These are phyloP conservation scores for Arabidopsis arenosa DNA, from an alignment of 345 rosid genomes.

Conservation along the genomic window DNA sequence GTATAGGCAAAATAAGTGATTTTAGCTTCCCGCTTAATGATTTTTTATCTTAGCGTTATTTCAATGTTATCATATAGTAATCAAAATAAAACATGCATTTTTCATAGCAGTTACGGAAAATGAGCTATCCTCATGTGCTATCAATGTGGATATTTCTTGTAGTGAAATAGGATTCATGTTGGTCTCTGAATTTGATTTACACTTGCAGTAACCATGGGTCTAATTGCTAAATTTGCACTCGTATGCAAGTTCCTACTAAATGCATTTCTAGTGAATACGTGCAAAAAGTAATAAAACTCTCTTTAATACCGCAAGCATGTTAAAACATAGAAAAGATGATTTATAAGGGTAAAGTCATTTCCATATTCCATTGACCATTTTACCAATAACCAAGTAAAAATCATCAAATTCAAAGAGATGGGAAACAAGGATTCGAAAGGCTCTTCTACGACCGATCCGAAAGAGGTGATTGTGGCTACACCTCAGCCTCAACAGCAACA, in stretches of 20 bases:
- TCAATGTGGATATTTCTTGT: too few relatives aligned
- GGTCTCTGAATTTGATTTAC: not conserved
- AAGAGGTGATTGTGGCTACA: not conserved
- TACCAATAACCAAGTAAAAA: not conserved
- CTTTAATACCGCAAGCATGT: constrained; percentile 1
- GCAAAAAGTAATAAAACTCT: not conserved
- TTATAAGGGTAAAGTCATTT: too few relatives aligned
- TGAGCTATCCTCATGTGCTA: too few relatives aligned
- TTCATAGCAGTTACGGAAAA: too few relatives aligned
- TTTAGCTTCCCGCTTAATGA: too few relatives aligned
- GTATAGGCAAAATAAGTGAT: too few relatives aligned
- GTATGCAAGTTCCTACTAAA: not conserved
- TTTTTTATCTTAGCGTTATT: too few relatives aligned
- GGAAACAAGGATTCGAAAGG: not conserved
- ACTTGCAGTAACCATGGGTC: not conserved
- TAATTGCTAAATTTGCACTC: not conserved
- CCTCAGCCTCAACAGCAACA: not conserved
- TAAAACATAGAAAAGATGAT: not conserved
- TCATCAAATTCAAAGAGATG: not conserved
- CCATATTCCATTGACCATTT: not conserved
- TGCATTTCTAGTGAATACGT: not conserved
- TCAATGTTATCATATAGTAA: too few relatives aligned
- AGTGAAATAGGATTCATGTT: not conserved
- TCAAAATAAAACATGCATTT: too few relatives aligned
- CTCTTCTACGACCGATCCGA: not conserved